Evolutionary conservation across 768 basidiomycete species (phyloP).

Genomic region (Termitomyces sp.): DNA sequence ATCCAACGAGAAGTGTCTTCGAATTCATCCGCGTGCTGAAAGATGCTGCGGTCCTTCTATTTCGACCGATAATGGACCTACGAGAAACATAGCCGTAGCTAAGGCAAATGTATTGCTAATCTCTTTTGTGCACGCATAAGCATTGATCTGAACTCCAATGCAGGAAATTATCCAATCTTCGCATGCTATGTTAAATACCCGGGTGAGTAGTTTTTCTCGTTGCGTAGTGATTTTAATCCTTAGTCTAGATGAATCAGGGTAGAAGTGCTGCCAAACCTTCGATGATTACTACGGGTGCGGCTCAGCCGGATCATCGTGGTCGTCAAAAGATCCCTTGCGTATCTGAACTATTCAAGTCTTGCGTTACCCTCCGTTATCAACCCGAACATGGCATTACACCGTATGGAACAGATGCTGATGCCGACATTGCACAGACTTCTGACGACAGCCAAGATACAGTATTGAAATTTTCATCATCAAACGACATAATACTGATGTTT

Average conservation of each 20-base stretch:
- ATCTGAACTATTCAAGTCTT: background rate
- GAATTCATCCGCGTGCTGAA: conserved; percentile 9
- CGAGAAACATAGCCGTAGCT: background rate
- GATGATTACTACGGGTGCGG: background rate
- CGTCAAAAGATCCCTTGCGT: background rate
- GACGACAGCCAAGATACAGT: conserved; percentile 4
- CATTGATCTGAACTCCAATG: background rate
- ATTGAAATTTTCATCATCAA: background rate
- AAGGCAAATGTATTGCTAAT: background rate
- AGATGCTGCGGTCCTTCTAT: background rate
- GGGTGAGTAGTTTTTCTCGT: background rate
- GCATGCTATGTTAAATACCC: background rate
- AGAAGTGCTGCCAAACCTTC: background rate
- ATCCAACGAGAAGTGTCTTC: background rate
- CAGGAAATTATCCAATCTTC: background rate
- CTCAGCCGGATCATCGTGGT: too few relatives aligned
- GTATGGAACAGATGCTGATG: background rate
- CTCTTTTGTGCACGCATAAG: too few relatives aligned
- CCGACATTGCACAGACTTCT: conserved; percentile 4
- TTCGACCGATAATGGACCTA: background rate
- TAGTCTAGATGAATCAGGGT: too few relatives aligned
- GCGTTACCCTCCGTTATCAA: background rate
- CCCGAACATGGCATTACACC: background rate
- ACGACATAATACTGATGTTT: background rate
- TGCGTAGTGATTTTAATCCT: background rate